Percentiles rank a stretch among this genome's conserved stretches.
Conservation (phyloP, 2,329 filamentous ascomycete genomes). For the Fusarium tricinctum region DNA sequence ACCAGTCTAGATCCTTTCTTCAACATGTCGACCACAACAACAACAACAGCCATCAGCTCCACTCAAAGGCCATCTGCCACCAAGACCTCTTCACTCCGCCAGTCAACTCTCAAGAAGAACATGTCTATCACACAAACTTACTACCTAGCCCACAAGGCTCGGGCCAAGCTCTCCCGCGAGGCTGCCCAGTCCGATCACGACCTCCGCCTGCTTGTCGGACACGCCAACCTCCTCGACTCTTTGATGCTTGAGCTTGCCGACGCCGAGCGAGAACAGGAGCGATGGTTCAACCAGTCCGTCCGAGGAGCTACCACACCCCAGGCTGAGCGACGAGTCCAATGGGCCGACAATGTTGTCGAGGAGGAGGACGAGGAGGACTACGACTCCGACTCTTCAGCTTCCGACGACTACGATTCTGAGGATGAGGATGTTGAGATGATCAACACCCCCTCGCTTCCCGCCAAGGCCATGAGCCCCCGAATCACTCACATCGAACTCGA, state of each 20-base stretch:
- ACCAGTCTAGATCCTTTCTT: conserved; percentile 32
- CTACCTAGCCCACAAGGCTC: conserved; percentile 96
- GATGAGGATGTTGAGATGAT: conserved; percentile 72
- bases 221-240: conserved; percentile 97
- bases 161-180: conserved; percentile 94
- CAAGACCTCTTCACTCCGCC: conserved; percentile 50
- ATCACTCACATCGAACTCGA: conserved; percentile 57
- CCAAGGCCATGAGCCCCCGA: conserved; percentile 55
- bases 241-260: conserved; percentile 94
- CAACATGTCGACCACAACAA: conserved; percentile 52
- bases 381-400: conserved; percentile 73
- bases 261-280: conserved; percentile 94
- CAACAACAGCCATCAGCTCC: conserved; percentile 45
- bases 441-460: conserved; percentile 60
- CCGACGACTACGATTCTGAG: conserved; percentile 63
- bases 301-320: conserved; percentile 75
- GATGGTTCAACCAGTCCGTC: conserved; percentile 97
- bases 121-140: conserved; percentile 99
- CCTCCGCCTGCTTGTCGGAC: conserved; percentile 93
- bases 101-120: conserved; percentile 74
- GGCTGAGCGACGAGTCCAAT: conserved; percentile 81
- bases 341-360: conserved; percentile 82
- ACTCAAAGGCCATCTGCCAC: conserved; percentile 48
- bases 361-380: conserved; percentile 81
- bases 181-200: conserved; percentile 93